Base-by-base conservation (phyloP, 495 filamentous ascomycete genomes). In the Rhypophila decipiens region DNA sequence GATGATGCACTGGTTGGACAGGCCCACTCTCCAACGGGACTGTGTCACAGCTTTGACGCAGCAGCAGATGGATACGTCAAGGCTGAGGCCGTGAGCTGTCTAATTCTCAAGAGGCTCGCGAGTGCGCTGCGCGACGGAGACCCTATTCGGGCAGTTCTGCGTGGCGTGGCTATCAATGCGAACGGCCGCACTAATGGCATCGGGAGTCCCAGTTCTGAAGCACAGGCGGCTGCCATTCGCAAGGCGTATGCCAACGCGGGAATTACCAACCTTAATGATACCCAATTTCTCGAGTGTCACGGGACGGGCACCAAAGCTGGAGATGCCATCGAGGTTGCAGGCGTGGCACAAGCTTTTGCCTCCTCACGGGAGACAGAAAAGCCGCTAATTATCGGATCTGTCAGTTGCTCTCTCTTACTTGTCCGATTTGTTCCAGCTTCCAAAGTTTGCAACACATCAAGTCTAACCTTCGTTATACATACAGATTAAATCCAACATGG, bases 21-120 rank as follows among this genome's bases (percentile, higher is more conserved):
- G 3, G 68, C 68, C 39, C 47, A 71, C 21, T 58, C 56, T 17
- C 50, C 63, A 10, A 64, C 68, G 27, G 65, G 67, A n/a, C 58
- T 42, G 4, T 85, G 71, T 36, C 67, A 77, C 27, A 73, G 72
- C 2, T 88, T 83, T 50, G 77, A 82, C 53, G 65, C 69, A 1
- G 45, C 55, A 0, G 84, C 81, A 10, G 68, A 83, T 58, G 84
- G 84, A 0, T 87, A 82, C 57, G 77, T 59, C 0, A 61, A 82
- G 5, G 84, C 69, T 2, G 84, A 88, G 51, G 83, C 71, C 2
- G 52, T 81, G 11, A 66, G 62, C 29, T 65, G 63, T 1, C 21
- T 84, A 1, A 61, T 75, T 2, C 24, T 87, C 2, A 86, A 86
- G 57, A 55, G 50, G 5, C 56, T 84, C 2, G 43, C 39, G 1